Evolutionary conservation across 2,329 filamentous ascomycete species (phyloP).

Genomic region (Exophiala sp.): DNA sequence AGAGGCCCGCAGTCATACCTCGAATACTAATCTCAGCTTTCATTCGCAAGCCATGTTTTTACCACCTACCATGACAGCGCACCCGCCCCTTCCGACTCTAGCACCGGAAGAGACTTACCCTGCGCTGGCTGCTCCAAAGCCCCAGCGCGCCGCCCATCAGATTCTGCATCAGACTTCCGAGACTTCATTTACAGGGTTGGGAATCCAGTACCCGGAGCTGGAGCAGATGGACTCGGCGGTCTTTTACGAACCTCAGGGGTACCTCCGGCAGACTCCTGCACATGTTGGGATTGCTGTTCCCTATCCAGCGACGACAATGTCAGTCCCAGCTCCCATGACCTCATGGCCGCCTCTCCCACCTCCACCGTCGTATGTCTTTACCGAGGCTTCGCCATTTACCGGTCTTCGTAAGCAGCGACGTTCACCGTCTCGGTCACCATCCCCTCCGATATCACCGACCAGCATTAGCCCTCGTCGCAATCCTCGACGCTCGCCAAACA

Average conservation of each 20-base stretch:
- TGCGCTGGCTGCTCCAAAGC: slow-evolving; percentile 21
- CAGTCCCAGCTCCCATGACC: slow-evolving; percentile 27
- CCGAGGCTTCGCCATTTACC: slow-evolving; percentile 34
- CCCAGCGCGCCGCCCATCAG: slow-evolving; percentile 20
- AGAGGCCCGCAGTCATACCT: slow-evolving; percentile 13
- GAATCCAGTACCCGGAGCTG: slow-evolving; percentile 19
- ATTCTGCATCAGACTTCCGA: slow-evolving; percentile 18
- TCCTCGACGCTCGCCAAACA: slow-evolving; percentile 28
- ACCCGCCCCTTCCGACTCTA: slow-evolving; percentile 34
- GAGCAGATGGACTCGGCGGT: slow-evolving; percentile 37
- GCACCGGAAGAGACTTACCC: slow-evolving; percentile 24
- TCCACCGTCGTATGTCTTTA: slow-evolving; percentile 35
- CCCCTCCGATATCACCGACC: slow-evolving; percentile 38
- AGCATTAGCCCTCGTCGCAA: slow-evolving; percentile 32
- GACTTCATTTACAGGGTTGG: slow-evolving; percentile 9
- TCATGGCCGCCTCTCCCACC: slow-evolving; percentile 38
- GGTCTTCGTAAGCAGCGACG: slow-evolving; percentile 29
- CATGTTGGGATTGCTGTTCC: slow-evolving; percentile 17
- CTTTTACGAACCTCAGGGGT: slow-evolving; percentile 27
- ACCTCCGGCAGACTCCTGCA: background rate
- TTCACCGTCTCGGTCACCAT: slow-evolving; percentile 31
- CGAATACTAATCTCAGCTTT: slow-evolving; percentile 13
- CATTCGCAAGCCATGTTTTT: slow-evolving; percentile 39
- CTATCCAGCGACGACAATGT: slow-evolving; percentile 14
- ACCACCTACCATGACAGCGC: slow-evolving; percentile 31